phyloP scores from a whole-genome alignment of 1,284 basidiomycete genomes.

The Sporisorium sorghi region DNA sequence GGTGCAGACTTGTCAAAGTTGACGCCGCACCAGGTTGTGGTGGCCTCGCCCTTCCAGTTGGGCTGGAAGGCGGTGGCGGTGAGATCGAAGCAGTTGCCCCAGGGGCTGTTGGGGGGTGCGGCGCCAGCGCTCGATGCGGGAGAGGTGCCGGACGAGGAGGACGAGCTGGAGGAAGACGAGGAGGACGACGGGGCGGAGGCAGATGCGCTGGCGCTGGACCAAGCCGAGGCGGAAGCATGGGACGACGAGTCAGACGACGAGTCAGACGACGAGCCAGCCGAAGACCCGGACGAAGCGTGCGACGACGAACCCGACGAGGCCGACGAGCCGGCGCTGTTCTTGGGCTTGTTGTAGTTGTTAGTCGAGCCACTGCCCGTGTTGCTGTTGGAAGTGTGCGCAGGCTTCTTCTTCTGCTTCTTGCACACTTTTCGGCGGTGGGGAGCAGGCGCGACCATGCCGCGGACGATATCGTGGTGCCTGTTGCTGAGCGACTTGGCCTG shows the following conservation, averaged over 20 bases:
- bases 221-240: conserved; percentile 4
- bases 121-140: conserved; percentile 24
- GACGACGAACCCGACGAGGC: background rate
- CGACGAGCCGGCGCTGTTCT: conserved; percentile 2
- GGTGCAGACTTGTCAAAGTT: conserved; percentile 45
- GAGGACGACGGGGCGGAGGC: too few relatives aligned
- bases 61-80: conserved; percentile 46
- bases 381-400: conserved; percentile 7
- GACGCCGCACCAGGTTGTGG: conserved; percentile 51
- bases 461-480: conserved; percentile 24
- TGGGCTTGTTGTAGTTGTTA: conserved; percentile 3
- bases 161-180: conserved; percentile 6
- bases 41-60: conserved; percentile 54
- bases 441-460: background rate
- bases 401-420: conserved; percentile 25
- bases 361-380: conserved; percentile 12
- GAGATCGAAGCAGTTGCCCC: conserved; percentile 51
- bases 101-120: conserved; percentile 45
- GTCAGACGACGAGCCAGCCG: background rate
- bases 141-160: conserved; percentile 8
- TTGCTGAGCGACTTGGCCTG: conserved; percentile 51
- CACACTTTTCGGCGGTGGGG: conserved; percentile 17
- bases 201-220: conserved; percentile 8
- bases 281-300: conserved; percentile 8
- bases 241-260: conserved; percentile 5